Conservation (phyloP, 495 filamentous ascomycete genomes). For the Trichoderma orchidacearum region DNA sequence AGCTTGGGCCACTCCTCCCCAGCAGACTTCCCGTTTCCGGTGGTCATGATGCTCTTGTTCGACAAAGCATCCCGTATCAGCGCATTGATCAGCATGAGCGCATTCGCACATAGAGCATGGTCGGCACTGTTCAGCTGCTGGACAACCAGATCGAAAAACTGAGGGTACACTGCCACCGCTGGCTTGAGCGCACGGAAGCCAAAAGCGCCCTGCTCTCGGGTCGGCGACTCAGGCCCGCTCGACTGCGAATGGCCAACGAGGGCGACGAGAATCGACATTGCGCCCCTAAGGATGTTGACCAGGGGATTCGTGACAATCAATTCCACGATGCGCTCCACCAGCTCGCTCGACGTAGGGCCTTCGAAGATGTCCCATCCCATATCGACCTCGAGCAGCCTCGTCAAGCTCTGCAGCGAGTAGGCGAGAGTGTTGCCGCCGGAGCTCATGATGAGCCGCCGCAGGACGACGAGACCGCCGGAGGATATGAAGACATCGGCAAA, state of each 20-base stretch:
- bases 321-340: slow-evolving; percentile 68
- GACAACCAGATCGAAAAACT: slow-evolving; percentile 91
- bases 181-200: slow-evolving; percentile 88
- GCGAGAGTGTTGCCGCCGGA: slow-evolving; percentile 88
- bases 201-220: slow-evolving; percentile 41
- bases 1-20: slow-evolving; percentile 87
- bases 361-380: slow-evolving; percentile 87
- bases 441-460: slow-evolving; percentile 69
- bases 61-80: slow-evolving; percentile 87
- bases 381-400: slow-evolving; percentile 79
- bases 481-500: slow-evolving; percentile 94
- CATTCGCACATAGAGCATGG: slow-evolving; percentile 92
- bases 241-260: slow-evolving; percentile 76
- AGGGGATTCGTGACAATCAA: slow-evolving; percentile 90
- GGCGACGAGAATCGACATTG: slow-evolving; percentile 90
- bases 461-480: slow-evolving; percentile 67
- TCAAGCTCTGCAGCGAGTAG: slow-evolving; percentile 82
- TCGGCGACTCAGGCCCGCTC: background rate
- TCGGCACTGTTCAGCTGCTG: slow-evolving; percentile 81
- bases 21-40: slow-evolving; percentile 9
- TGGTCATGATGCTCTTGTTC: slow-evolving; percentile 26
- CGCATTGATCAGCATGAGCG: slow-evolving; percentile 86
- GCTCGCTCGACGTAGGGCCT: slow-evolving; percentile 28
- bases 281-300: slow-evolving; percentile 91
- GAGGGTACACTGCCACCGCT: slow-evolving; percentile 76